Evolutionary conservation across 1,284 basidiomycete genomes (phyloP).

Genomic region (Albatrellus sp.): DNA sequence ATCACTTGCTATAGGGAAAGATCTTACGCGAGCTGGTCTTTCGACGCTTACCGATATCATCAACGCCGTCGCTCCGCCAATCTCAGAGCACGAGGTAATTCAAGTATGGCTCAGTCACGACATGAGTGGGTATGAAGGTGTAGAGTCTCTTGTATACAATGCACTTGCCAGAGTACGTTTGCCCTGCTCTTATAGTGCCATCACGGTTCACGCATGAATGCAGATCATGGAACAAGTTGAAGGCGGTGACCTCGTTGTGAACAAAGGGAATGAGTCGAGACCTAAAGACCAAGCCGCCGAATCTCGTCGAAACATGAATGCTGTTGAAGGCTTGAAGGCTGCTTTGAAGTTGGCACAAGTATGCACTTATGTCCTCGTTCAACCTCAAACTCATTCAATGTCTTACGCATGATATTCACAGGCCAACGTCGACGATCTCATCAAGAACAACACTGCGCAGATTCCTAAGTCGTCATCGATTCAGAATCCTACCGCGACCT

Average conservation of each 20-base stretch:
- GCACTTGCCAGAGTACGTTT: constrained; percentile 60
- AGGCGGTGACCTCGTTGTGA: constrained; percentile 83
- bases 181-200: constrained; percentile 1
- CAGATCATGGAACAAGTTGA: constrained; percentile 91
- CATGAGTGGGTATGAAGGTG: constrained; percentile 92
- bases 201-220: background rate
- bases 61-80: constrained; percentile 95
- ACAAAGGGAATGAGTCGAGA: constrained; percentile 66
- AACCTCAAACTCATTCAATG: background rate
- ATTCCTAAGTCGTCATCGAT: constrained; percentile 28
- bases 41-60: constrained; percentile 85
- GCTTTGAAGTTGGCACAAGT: constrained; percentile 77
- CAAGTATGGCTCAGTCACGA: constrained; percentile 93
- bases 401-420: constrained; percentile 17
- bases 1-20: constrained; percentile 47
- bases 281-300: constrained; percentile 41
- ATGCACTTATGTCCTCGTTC: constrained; percentile 9
- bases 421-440: constrained; percentile 71
- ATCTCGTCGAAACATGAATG: constrained; percentile 58
- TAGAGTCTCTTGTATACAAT: constrained; percentile 91
- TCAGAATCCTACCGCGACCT: constrained; percentile 74
- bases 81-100: constrained; percentile 95
- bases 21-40: constrained; percentile 75
- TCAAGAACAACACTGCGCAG: constrained; percentile 44
- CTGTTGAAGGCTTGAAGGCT: constrained; percentile 74